Evolutionary conservation across 2,329 filamentous ascomycete genomes (phyloP).

Genomic region (Lecanicillium sp.): DNA sequence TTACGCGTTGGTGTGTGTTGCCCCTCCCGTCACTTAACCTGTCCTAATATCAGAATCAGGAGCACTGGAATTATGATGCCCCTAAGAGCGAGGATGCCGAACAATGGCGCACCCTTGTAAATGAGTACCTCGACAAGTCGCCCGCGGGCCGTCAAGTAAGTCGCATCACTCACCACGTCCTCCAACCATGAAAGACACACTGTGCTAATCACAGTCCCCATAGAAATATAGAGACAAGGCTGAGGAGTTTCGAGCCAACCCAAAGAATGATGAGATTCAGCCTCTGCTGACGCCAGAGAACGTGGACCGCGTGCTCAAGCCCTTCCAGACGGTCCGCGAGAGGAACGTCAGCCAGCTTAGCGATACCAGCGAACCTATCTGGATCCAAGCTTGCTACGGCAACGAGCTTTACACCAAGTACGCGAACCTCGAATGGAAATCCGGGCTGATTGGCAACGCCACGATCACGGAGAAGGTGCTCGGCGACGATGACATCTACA

Average conservation of each 20-base stretch:
- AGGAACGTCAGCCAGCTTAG: background rate
- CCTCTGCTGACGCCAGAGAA: background rate
- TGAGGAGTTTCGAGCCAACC: background rate
- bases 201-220: background rate
- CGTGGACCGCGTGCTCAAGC: slow-evolving; percentile 3
- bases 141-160: background rate
- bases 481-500: background rate
- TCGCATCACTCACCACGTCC: background rate
- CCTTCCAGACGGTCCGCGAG: background rate
- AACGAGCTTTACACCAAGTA: background rate
- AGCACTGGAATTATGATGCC: background rate
- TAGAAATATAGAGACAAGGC: background rate
- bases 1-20: background rate
- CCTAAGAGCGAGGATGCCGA: background rate
- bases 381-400: background rate
- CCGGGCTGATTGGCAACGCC: too few relatives aligned
- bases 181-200: background rate
- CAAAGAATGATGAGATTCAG: background rate
- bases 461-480: background rate
- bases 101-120: background rate
- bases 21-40: background rate
- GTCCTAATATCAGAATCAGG: background rate
- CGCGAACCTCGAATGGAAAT: background rate
- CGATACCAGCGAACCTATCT: background rate
- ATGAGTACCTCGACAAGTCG: background rate